phyloP scores from a whole-genome alignment of 2,329 filamentous ascomycete species.

The Colletotrichum coccodes region DNA sequence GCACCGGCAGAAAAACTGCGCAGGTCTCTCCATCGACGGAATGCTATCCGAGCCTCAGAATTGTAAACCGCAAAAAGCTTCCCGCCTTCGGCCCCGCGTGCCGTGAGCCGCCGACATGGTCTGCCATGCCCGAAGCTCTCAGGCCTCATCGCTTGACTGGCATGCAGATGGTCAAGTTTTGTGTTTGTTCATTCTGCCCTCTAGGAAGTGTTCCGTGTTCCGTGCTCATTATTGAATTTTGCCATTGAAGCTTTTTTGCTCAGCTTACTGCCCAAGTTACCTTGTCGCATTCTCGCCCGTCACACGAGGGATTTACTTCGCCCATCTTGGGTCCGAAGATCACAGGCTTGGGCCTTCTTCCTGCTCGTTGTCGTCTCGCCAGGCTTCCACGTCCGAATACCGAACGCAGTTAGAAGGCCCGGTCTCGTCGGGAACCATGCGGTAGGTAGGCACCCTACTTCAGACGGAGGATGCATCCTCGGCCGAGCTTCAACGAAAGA shows the following conservation, averaged over 20 bases:
- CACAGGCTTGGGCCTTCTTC: not conserved
- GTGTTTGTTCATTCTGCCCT: not conserved
- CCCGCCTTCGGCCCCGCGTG: not conserved
- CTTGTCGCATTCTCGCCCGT: not conserved
- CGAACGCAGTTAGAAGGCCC: not conserved
- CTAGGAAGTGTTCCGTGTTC: not conserved
- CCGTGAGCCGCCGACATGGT: not conserved
- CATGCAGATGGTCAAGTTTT: not conserved
- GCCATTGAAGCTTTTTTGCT: not conserved
- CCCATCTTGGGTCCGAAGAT: not conserved
- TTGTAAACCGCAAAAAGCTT: not conserved
- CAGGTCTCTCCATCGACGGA: not conserved
- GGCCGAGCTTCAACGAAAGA: slow-evolving; percentile 1
- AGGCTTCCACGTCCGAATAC: not conserved
- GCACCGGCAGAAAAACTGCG: not conserved
- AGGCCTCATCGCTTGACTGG: not conserved
- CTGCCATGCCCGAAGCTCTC: not conserved
- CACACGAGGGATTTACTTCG: not conserved
- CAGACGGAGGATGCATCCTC: slow-evolving; percentile 6
- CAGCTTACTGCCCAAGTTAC: too few relatives aligned
- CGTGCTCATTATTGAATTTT: not conserved
- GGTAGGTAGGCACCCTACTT: not conserved
- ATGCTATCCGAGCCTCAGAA: not conserved
- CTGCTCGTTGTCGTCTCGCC: not conserved
- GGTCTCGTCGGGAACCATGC: not conserved